Percentiles rank a stretch among this genome's conserved stretches.
Evolutionary conservation across 1,139 yeast genomes (phyloP).

Genomic region (Geotrichum klebahnii): DNA sequence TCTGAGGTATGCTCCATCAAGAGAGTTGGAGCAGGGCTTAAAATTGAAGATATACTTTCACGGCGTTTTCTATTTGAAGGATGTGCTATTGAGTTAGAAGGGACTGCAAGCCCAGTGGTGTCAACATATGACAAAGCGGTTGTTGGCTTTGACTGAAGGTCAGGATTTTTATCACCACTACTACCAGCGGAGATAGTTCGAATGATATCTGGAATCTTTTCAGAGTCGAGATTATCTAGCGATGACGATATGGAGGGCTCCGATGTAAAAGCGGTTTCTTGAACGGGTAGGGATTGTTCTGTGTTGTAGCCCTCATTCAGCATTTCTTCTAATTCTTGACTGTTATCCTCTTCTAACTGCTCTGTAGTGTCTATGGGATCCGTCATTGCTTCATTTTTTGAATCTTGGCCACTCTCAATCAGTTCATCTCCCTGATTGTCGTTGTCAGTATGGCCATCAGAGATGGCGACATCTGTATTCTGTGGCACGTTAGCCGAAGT

Average conservation of each 20-base stretch:
- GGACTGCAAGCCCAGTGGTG: not conserved
- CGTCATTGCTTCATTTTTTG: not conserved
- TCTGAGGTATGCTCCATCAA: conserved; percentile 24
- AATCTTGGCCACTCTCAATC: too few species aligned
- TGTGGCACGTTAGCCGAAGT: too few species aligned
- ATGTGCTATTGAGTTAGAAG: not conserved
- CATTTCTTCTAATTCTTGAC: conserved; percentile 2
- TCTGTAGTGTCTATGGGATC: not conserved
- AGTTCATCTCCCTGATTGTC: too few species aligned
- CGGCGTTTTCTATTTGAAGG: not conserved
- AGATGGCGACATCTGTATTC: too few species aligned
- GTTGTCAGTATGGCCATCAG: too few species aligned
- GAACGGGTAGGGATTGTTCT: not conserved
- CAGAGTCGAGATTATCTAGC: not conserved
- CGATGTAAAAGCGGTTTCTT: not conserved
- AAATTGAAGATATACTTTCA: not conserved
- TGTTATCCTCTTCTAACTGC: too few species aligned
- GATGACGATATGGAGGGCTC: too few species aligned
- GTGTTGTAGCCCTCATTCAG: not conserved
- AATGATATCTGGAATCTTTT: not conserved
- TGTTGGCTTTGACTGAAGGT: conserved; percentile 29
- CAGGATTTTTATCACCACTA: conserved; percentile 12
- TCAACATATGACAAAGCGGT: conserved; percentile 26
- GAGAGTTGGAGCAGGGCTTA: conserved; percentile 22
- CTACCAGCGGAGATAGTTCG: conserved; percentile 1